Percentiles rank a stretch among this genome's conserved stretches.
Evolutionary conservation across 805 yeast species (phyloP).

Genomic region (Zygoascus biomembranicola): DNA sequence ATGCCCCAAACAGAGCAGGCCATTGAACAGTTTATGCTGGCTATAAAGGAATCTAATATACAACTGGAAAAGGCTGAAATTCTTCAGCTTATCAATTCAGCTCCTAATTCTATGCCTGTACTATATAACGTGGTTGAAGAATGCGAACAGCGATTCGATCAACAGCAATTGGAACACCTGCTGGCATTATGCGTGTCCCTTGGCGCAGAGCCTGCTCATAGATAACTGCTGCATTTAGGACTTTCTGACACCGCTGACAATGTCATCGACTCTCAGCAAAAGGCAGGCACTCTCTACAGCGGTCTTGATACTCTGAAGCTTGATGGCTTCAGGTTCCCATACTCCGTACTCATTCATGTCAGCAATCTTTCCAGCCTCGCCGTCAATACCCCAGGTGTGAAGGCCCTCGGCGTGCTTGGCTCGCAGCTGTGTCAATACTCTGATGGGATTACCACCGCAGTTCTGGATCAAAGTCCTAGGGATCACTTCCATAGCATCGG

Average conservation of each 20-base stretch:
- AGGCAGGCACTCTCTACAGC: slow-evolving; percentile 95
- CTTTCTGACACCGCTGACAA: slow-evolving; percentile 88
- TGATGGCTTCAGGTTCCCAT: slow-evolving; percentile 99
- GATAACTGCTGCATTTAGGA: slow-evolving; percentile 3
- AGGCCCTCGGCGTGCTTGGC: slow-evolving; percentile 94
- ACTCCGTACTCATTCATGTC: slow-evolving; percentile 95
- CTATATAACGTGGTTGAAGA: slow-evolving; percentile 81
- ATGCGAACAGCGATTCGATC: slow-evolving; percentile 78
- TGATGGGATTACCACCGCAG: slow-evolving; percentile 94
- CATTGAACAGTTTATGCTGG: slow-evolving; percentile 34
- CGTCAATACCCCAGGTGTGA: slow-evolving; percentile 84
- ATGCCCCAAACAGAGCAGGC: slow-evolving; percentile 28
- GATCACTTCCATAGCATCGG: slow-evolving; percentile 97
- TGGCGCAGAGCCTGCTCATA: slow-evolving; percentile 25
- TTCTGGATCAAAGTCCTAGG: slow-evolving; percentile 96
- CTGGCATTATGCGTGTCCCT: slow-evolving; percentile 44
- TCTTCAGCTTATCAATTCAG: slow-evolving; percentile 70
- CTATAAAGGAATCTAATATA: slow-evolving; percentile 35
- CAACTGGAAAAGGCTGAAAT: slow-evolving; percentile 74
- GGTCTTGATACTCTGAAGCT: slow-evolving; percentile 95
- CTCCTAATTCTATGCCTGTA: slow-evolving; percentile 74
- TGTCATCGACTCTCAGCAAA: slow-evolving; percentile 92
- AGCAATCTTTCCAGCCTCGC: slow-evolving; percentile 86
- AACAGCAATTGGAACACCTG: slow-evolving; percentile 53
- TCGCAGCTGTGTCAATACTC: slow-evolving; percentile 80